Evolutionary conservation across 2,329 filamentous ascomycete species (phyloP).

Genomic region (Talaromyces sp.): DNA sequence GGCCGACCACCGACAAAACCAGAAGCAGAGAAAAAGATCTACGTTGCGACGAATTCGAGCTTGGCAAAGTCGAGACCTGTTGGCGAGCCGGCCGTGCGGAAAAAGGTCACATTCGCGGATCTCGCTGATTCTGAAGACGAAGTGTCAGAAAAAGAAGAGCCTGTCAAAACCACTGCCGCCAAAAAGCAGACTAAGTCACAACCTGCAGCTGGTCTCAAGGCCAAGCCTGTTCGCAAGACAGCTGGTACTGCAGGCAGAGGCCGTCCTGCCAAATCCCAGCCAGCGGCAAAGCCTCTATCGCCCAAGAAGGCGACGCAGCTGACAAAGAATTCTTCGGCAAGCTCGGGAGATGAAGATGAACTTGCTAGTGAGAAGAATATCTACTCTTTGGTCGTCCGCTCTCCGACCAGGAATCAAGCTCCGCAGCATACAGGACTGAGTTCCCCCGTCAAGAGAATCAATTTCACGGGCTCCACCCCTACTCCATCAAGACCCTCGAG

Average conservation of each 20-base stretch:
- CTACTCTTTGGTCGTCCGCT: slow-evolving; percentile 25
- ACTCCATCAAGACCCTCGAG: slow-evolving; percentile 12
- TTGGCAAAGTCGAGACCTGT: slow-evolving; percentile 22
- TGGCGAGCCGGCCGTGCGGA: slow-evolving; percentile 25
- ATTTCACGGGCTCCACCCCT: slow-evolving; percentile 22
- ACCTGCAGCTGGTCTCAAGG: slow-evolving; percentile 34
- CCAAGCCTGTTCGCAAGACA: slow-evolving; percentile 42
- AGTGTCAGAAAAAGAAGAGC: slow-evolving; percentile 14
- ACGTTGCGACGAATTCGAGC: slow-evolving; percentile 23
- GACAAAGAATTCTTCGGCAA: slow-evolving; percentile 33
- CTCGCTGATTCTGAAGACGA: slow-evolving; percentile 36
- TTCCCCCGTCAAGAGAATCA: slow-evolving; percentile 35
- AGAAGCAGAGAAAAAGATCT: slow-evolving; percentile 16
- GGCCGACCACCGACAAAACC: slow-evolving; percentile 22
- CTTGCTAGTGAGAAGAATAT: slow-evolving; percentile 28
- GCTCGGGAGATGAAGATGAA: slow-evolving; percentile 41
- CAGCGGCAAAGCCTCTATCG: slow-evolving; percentile 37
- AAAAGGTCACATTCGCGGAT: slow-evolving; percentile 45
- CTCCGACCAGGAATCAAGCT: slow-evolving; percentile 24
- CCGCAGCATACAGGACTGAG: slow-evolving; percentile 21
- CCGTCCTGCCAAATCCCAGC: slow-evolving; percentile 24
- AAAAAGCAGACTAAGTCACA: slow-evolving; percentile 19
- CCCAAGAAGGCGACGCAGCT: slow-evolving; percentile 46
- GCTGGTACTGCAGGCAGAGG: slow-evolving; percentile 22
- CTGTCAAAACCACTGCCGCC: slow-evolving; percentile 14